A percentile compares a stretch with the other conserved stretches of the same genome.
Evolutionary conservation across 306 rosid species (phyloP).

Genomic region (Lupinus albus): DNA sequence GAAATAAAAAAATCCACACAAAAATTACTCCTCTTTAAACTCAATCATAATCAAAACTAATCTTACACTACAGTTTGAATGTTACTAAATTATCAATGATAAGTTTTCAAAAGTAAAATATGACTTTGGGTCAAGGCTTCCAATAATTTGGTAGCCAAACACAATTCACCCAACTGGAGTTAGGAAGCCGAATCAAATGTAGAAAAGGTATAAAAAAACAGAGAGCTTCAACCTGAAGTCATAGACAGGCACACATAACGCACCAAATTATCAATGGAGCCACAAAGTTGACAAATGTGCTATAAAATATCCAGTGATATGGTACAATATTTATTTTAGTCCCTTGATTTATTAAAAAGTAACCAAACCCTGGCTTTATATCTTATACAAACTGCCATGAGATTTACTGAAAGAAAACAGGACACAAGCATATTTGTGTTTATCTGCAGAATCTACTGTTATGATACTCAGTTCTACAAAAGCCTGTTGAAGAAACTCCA

Average conservation of each 20-base stretch:
- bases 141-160: neutral
- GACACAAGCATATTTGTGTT: constrained; percentile 43
- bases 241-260: neutral
- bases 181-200: neutral
- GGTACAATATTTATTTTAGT: constrained; percentile 15
- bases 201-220: neutral
- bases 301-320: constrained; percentile 6
- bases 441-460: constrained; percentile 36
- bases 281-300: constrained; percentile 2
- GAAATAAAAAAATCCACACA: no score
- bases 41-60: no score
- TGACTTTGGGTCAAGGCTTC: neutral
- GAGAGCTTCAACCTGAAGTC: neutral
- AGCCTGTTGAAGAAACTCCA: constrained; percentile 45
- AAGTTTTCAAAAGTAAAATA: neutral
- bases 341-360: constrained; percentile 18
- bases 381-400: constrained; percentile 33
- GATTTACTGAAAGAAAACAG: constrained; percentile 34
- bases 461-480: constrained; percentile 41
- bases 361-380: constrained; percentile 28
- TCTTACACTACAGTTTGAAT: no score
- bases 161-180: no score
- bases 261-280: constrained; percentile 16
- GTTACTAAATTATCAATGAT: neutral
- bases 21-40: no score